phyloP scores from a whole-genome alignment of 2,329 filamentous ascomycete genomes.

The Corniculantispora saksenae region DNA sequence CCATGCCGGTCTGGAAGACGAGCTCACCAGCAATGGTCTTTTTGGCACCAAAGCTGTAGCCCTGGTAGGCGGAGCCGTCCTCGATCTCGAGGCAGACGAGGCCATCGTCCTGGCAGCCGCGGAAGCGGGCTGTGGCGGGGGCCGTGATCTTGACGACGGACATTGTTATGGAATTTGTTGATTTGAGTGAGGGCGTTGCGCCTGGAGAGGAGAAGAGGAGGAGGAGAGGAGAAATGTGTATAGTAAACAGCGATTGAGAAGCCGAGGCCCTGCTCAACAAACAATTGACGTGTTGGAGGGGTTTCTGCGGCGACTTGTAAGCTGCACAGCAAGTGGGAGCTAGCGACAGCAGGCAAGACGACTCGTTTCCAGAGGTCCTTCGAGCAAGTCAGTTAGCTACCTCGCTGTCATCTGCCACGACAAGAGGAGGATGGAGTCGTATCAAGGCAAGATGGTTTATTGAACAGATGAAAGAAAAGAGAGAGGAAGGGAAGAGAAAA shows the following conservation, averaged over 20 bases:
- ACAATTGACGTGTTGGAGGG: constrained; percentile 10
- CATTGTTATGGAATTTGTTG: constrained; percentile 30
- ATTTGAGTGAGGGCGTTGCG: constrained; percentile 3
- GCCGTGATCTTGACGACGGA: constrained; percentile 39
- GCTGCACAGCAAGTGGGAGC: constrained; percentile 29
- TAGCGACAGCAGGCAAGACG: constrained; percentile 39
- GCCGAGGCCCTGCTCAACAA: constrained; percentile 13
- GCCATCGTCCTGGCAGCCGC: constrained; percentile 54
- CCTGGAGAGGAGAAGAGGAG: constrained; percentile 10
- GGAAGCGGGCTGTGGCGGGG: constrained; percentile 63
- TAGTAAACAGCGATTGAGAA: constrained; percentile 20
- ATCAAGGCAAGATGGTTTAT: background rate
- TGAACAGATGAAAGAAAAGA: constrained; percentile 5
- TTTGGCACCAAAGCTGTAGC: constrained; percentile 92
- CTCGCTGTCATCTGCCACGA: constrained; percentile 40
- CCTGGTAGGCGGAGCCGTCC: constrained; percentile 88
- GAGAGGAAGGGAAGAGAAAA: constrained; percentile 16
- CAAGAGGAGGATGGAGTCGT: constrained; percentile 18
- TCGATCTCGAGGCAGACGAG: constrained; percentile 87
- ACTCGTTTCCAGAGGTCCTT: constrained; percentile 41
- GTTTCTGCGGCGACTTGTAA: constrained; percentile 9
- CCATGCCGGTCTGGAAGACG: constrained; percentile 99
- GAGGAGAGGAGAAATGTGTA: constrained; percentile 15
- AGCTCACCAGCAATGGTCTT: constrained; percentile 95
- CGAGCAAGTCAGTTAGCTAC: constrained; percentile 39